Evolutionary conservation across 1,139 yeast genomes (phyloP), one percentile per base, ranked within the genome.

Genomic region (Scheffersomyces parashehatae): DNA sequence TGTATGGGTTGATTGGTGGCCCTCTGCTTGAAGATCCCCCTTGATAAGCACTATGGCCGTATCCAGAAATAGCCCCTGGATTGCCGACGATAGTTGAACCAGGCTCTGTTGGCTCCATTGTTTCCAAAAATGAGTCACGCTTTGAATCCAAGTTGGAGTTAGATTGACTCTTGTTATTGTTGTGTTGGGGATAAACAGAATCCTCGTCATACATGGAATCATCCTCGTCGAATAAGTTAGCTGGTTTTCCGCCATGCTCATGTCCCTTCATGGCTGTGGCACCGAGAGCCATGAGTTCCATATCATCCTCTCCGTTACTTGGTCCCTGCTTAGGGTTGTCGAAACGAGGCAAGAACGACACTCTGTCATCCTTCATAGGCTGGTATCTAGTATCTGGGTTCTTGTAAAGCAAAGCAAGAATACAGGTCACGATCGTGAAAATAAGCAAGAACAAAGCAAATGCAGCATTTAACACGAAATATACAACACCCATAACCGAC

Each of bases 301-400:
- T 79, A 53, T 84, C 89, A 40, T 78, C 82, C 42, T 73, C 77
- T 31, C 20, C 35, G 24, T 20, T 20, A 20, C 65, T 67, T 29
- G 76, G 75, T 11, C 60, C 66, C 29, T 65, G 69, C 29, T 73
- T 71, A 53, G 76, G 73, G 52, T 84, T 82, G 51, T 83, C 85
- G 52, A 73, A 68, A 51, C 82, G 75, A 29, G 83, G 83, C 55
- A 83, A 79, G 66, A 93, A 93, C 16, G 97, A 88, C 44, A 88
- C 95, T 65, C 99, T 83, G 61, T 93, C 99, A 64, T 93, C 99
- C 56, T 87, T 86, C 89, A 93, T 88, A 54, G 97, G 97, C 73
- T 90, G 95, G 70, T 93, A 93, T 55, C 97, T 79, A 12, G 95
- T 83, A 67, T 93, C 99, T 44, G 99, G 99, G 64, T 93, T 90